Evolutionary conservation across 495 filamentous ascomycete species (phyloP), one percentile per base, ranked within the genome.

Genomic region (Penicillium atrosanguineum): DNA sequence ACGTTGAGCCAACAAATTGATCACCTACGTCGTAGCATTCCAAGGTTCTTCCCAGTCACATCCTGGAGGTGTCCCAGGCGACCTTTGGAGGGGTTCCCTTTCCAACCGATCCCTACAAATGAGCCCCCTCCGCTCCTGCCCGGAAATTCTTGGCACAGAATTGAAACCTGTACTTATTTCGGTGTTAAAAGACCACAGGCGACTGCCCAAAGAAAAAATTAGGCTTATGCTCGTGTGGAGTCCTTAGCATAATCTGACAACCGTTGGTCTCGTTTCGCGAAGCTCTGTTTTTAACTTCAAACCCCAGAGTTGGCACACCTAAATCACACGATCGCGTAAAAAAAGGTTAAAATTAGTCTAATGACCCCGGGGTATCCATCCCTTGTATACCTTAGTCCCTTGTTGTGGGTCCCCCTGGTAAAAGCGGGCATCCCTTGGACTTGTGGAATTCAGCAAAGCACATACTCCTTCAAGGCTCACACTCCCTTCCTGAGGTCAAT

Each of bases 361-460:
- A 34, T 34, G 31, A 12, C 28, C 21, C 25, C 46, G 23, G 38
- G 7, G 4, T 18, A 40, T 40, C 18, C 6, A 46, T 21, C 43
- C 50, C 50, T 53, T 42, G 44, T 47, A 11, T 18, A 39, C 46
- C 36, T 14, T 9, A 29, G 19, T 44, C 45, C 52, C 52, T 55
- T 55, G 52, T 50, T 49, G 40, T 49, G 44, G 45, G 9, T 14
- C n/a, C 38, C 38, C 39, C 45, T 20, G 46, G 41, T 23, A 25
- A 26, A 44, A 38, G 18, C 36, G 36, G 23, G 16, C 52, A 49
- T 49, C 46, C 52, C 52, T 55, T 50, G 47, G 21, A n/a, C 37
- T 37, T 41, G 12, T 9, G 47, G 47, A 50, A 50, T 50, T 29
- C 23, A 38, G 39, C 19, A 19, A 23, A 28, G 46, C 47, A 50